Evolutionary conservation across 1,284 basidiomycete species (phyloP), one percentile per base, ranked within the genome.

Genomic region (Ceratobasidium sp.): DNA sequence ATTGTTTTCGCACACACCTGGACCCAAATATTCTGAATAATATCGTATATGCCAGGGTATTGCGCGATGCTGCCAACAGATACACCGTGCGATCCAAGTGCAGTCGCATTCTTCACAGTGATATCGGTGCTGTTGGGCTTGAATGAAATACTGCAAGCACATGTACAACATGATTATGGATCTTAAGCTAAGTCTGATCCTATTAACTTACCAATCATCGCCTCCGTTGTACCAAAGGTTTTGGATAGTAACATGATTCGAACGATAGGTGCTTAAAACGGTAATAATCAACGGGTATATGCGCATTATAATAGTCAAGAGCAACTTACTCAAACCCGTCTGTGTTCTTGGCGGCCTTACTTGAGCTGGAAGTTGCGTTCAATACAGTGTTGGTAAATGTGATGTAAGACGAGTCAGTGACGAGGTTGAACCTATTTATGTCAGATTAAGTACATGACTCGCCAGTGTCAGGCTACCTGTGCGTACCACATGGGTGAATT

Each of bases 61-160:
- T 77, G 75, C n/a, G 75, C 64, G 33, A 77, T 66, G 23, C 75
- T 77, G 26, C 75, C 75, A 59, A 77, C 75, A 12, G 75, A 77
- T 13, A 77, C 75, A 23, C 75, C 75, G 56, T 77, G 75, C 15
- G 75, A 77, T 2, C 75, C 75, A 17, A 66, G 52, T 20, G 56
- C 26, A 48, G 69, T 44, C 10, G 75, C 65, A 46, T 77, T 68
- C 54, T 69, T 57, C 12, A 77, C 75, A 4, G 66, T 68, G 54
- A 77, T 61, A 26, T 77, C 66, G 38, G 75, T 77, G 52, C 64
- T 67, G 26, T 77, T 77, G 23, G 75, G 75, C 48, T 77, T 77
- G 54, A 77, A 77, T n/a, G 75, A 77, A 40, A 77, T 48, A 52
- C 75, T 67, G 50, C n/a, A 13, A n/a, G 15, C 26, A 23, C 40